These are phyloP conservation scores for Fusarium odoratissimum DNA, from an alignment of 2,329 filamentous ascomycete genomes.

Conservation along the genomic window DNA sequence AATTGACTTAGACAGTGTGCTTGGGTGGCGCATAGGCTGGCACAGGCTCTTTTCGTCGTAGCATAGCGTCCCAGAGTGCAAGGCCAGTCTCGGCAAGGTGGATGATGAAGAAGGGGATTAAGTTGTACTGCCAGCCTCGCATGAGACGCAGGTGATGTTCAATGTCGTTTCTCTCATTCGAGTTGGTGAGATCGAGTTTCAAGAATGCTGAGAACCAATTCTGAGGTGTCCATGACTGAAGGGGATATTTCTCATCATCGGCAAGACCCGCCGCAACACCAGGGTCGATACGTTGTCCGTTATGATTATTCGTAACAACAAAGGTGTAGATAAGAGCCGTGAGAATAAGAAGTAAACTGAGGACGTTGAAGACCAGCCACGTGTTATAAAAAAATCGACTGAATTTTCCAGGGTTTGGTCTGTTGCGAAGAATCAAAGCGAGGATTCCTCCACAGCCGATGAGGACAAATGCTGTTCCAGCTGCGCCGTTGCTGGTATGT, in stretches of 20 bases:
- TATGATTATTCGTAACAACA: conserved; percentile 44
- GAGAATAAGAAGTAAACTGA: conserved; percentile 40
- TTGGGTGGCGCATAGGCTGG: conserved; percentile 10
- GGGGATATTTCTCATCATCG: conserved; percentile 29
- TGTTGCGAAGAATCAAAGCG: conserved; percentile 35
- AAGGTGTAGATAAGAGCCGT: conserved; percentile 45
- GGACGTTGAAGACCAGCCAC: conserved; percentile 41
- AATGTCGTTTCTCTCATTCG: conserved; percentile 33
- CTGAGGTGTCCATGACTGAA: conserved; percentile 45
- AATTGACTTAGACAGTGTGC: neutral
- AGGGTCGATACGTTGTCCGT: conserved; percentile 37
- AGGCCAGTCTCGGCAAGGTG: conserved; percentile 42
- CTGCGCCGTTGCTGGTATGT: conserved; percentile 46
- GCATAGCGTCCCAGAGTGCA: conserved; percentile 38
- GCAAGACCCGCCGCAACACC: conserved; percentile 22
- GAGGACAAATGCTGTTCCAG: conserved; percentile 45
- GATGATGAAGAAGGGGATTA: conserved; percentile 46
- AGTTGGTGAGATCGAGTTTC: conserved; percentile 35
- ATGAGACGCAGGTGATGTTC: conserved; percentile 41
- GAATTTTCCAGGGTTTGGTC: conserved; percentile 21
- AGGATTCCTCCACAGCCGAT: conserved; percentile 44
- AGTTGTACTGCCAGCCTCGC: conserved; percentile 46
- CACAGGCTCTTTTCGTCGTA: conserved; percentile 7
- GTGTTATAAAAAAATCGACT: conserved; percentile 29
- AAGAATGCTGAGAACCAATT: conserved; percentile 45